phyloP scores from a whole-genome alignment of 2,329 filamentous ascomycete genomes.

The Myriosclerotinia curreyana region DNA sequence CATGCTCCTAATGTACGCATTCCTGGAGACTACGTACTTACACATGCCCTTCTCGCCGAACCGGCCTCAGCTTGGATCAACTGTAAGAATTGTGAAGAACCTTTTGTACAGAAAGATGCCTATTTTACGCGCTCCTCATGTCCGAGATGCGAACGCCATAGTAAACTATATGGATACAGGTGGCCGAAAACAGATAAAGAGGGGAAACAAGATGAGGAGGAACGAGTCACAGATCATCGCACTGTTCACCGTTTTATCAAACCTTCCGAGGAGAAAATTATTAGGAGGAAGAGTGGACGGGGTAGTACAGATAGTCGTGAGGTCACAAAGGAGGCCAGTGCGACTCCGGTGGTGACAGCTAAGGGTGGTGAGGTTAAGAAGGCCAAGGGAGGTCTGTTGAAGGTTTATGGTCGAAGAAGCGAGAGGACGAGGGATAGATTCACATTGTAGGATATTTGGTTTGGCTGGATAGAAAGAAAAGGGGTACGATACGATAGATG shows the following conservation, averaged over 20 bases:
- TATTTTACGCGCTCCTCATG: slow-evolving; percentile 85
- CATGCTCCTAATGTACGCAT: slow-evolving; percentile 45
- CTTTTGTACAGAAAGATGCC: slow-evolving; percentile 85
- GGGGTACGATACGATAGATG: slow-evolving; percentile 12
- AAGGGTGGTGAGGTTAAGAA: slow-evolving; percentile 14
- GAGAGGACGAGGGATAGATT: slow-evolving; percentile 12
- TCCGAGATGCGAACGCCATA: slow-evolving; percentile 90
- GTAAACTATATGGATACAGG: slow-evolving; percentile 87
- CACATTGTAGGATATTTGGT: slow-evolving; percentile 19
- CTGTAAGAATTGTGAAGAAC: slow-evolving; percentile 76
- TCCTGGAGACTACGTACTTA: slow-evolving; percentile 81
- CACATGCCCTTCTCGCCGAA: slow-evolving; percentile 69
- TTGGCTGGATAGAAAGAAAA: slow-evolving; percentile 6
- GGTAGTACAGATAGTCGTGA: slow-evolving; percentile 30
- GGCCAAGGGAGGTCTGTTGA: neutral
- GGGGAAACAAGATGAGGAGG: slow-evolving; percentile 68
- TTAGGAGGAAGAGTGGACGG: slow-evolving; percentile 29
- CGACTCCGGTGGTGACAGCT: neutral
- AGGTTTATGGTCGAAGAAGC: slow-evolving; percentile 1
- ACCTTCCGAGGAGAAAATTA: slow-evolving; percentile 57
- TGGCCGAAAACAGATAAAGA: slow-evolving; percentile 94
- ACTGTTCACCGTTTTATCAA: slow-evolving; percentile 80
- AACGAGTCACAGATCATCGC: slow-evolving; percentile 73
- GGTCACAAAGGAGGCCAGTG: slow-evolving; percentile 30
- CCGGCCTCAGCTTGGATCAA: slow-evolving; percentile 80